Percentiles rank a stretch among this genome's conserved stretches.
Evolutionary conservation across 2,329 filamentous ascomycete genomes (phyloP).

Genomic region (Colletotrichum godetiae): DNA sequence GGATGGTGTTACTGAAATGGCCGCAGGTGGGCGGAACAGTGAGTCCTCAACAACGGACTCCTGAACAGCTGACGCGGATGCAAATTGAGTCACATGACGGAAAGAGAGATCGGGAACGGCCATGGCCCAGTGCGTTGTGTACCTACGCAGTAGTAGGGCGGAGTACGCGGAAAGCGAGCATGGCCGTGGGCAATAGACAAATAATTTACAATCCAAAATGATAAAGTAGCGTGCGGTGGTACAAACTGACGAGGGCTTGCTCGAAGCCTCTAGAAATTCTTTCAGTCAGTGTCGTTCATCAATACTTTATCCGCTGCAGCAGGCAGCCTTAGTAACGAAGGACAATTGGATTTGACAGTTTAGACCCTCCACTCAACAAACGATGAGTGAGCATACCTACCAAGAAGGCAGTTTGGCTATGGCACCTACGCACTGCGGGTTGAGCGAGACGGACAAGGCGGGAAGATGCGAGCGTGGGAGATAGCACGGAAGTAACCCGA

Average conservation of each 20-base stretch:
- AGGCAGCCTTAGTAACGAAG: not conserved
- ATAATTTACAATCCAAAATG: not conserved
- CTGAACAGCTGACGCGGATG: conserved; percentile 5
- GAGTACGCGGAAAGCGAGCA: not conserved
- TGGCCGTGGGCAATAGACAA: not conserved
- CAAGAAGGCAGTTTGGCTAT: not conserved
- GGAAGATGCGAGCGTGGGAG: not conserved
- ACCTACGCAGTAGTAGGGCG: not conserved
- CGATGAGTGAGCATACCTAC: conserved; percentile 9
- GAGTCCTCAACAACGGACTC: not conserved
- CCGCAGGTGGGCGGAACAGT: not conserved
- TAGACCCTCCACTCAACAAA: not conserved
- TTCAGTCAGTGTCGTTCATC: not conserved
- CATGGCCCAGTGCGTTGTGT: not conserved
- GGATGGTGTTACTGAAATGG: not conserved
- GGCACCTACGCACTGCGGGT: not conserved
- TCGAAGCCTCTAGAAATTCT: conserved; percentile 3
- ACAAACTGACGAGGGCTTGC: not conserved
- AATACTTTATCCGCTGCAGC: not conserved
- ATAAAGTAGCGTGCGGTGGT: not conserved
- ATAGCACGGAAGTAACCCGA: not conserved
- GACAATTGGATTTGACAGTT: not conserved
- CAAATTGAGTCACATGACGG: not conserved
- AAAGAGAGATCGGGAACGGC: not conserved
- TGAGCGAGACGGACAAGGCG: not conserved